Evolutionary conservation across 345 rosid species (phyloP), one percentile per base, ranked within the genome.

Genomic region (Pistacia atlantica): DNA sequence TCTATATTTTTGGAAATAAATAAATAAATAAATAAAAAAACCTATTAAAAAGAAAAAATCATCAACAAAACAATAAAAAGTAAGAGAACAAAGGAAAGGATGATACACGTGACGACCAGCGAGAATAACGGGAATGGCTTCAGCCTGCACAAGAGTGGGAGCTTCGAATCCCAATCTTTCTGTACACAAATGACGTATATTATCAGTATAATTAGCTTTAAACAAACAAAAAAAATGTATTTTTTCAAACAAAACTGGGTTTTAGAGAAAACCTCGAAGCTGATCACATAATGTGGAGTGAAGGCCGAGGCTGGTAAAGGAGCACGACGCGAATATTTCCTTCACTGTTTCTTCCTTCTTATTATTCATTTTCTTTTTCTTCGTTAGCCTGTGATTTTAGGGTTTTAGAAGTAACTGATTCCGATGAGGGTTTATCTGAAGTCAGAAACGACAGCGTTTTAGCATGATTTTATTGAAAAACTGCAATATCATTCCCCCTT

Each of bases 51-150:
- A 49, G 11, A 2, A 33, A n/a, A 28, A 56, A 69, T 33, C 17
- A 52, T 51, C 13, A n/a, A 25, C 28, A 22, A 63, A 59, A 33
- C 68, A 17, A 75, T 48, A 17, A 3, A 38, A 56, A 25, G 14
- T 64, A 33, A 20, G 17, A 42, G 46, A 42, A 42, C 46, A 0
- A 58, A 20, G 13, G 35, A 71, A 33, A 35, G 46, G 62, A 84
- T 90, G 91, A 85, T 95, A 96, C 99, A 89, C 93, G 80, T 96
- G 98, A 55, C 91, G 89, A 67, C 98, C 97, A 17, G 99, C 87
- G 81, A 96, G 98, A 75, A 93, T 84, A 60, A 93, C 91, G 49
- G 98, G 99, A 77, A 96, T 92, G 52, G 99, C 87, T 83, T 92
- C 92, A 83, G 98, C 98, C 82, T 96, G 99, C 9, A 96, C 91